A percentile compares a stretch with the other conserved stretches of the same genome.
These are phyloP conservation scores for Aspergillus tamarii DNA, from an alignment of 2,329 filamentous ascomycete species.

Conservation along the genomic window DNA sequence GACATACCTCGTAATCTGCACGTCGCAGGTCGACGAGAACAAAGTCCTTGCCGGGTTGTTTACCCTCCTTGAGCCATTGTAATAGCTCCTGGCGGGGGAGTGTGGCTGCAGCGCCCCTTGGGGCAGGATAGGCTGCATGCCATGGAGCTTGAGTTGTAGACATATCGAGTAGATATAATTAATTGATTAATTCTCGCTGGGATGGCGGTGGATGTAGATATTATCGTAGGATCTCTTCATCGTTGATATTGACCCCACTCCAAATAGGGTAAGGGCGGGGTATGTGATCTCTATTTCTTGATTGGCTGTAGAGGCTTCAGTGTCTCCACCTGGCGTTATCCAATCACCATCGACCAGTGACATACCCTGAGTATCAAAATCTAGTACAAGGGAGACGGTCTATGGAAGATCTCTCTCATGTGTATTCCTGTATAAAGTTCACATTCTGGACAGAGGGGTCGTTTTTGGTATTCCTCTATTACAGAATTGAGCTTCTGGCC, in stretches of 20 bases:
- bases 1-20: slow-evolving; percentile 49
- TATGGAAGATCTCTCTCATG: neutral
- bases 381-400: neutral
- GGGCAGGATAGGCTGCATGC: slow-evolving; percentile 46
- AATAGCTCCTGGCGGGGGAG: slow-evolving; percentile 41
- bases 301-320: neutral
- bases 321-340: neutral
- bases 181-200: too few relatives aligned
- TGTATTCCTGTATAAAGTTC: neutral
- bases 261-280: neutral
- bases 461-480: neutral
- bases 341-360: slow-evolving; percentile 19
- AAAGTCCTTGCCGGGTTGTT: slow-evolving; percentile 36
- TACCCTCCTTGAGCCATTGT: slow-evolving; percentile 38
- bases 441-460: neutral
- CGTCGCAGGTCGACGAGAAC: slow-evolving; percentile 53
- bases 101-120: slow-evolving; percentile 30
- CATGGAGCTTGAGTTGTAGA: slow-evolving; percentile 34
- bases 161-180: neutral
- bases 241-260: neutral
- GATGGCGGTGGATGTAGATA: neutral
- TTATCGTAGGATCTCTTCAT: too few relatives aligned
- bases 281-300: neutral
- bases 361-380: slow-evolving; percentile 8
- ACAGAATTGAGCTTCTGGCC: neutral